Conservation (phyloP, 2,329 filamentous ascomycete genomes). For the Dactylellina parvicollis region DNA sequence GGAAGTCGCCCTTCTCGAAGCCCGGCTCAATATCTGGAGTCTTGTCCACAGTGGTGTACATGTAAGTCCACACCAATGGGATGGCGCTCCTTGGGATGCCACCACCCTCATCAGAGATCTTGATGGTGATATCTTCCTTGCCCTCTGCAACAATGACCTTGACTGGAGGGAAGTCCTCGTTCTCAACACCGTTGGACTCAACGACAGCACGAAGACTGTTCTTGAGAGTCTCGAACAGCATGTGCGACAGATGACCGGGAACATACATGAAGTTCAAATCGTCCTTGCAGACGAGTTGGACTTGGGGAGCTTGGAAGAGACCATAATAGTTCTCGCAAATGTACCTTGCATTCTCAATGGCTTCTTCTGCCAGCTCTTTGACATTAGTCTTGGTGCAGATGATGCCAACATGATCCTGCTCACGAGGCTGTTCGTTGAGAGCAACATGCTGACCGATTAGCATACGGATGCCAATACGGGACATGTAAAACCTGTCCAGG, state of each 20-base stretch:
- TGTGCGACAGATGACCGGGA: slow-evolving; percentile 96
- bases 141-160: slow-evolving; percentile 98
- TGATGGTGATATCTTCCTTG: slow-evolving; percentile 98
- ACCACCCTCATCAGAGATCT: slow-evolving; percentile 94
- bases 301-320: slow-evolving; percentile 93
- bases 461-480: slow-evolving; percentile 98
- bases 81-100: slow-evolving; percentile 93
- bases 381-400: slow-evolving; percentile 99
- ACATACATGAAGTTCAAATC: slow-evolving; percentile 99
- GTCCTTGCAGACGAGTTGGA: slow-evolving; percentile 94
- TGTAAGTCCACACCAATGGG: slow-evolving; percentile 99
- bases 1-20: slow-evolving; percentile 99
- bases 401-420: slow-evolving; percentile 95
- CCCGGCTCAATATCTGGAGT: slow-evolving; percentile 95
- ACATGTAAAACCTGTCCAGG: slow-evolving; percentile 99
- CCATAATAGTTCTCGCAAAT: slow-evolving; percentile 99
- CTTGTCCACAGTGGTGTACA: slow-evolving; percentile 98
- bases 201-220: slow-evolving; percentile 97
- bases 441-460: slow-evolving; percentile 98
- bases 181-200: slow-evolving; percentile 92
- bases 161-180: slow-evolving; percentile 93
- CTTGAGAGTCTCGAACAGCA: slow-evolving; percentile 99
- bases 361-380: slow-evolving; percentile 90
- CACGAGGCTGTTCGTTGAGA: slow-evolving; percentile 87
- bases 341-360: slow-evolving; percentile 98